Evolutionary conservation across 768 basidiomycete species (phyloP).

Genomic region (Pleurotus giganteus): DNA sequence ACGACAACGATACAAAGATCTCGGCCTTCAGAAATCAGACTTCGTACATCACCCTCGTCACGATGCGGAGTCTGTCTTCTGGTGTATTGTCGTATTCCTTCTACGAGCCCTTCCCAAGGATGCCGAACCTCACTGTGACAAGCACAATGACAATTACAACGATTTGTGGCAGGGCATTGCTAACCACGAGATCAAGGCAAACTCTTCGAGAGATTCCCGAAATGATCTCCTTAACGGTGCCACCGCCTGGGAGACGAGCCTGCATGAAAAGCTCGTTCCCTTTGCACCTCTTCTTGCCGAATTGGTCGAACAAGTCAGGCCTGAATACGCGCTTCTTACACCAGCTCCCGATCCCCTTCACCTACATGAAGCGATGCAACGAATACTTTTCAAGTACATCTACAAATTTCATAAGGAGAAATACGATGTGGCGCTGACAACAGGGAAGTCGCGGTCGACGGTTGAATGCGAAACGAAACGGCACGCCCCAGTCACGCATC

Average conservation of each 20-base stretch:
- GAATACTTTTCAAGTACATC: background rate
- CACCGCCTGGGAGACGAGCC: background rate
- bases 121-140: no score
- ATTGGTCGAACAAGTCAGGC: background rate
- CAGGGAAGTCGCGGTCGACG: background rate
- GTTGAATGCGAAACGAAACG: background rate
- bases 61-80: no score
- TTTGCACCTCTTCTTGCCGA: background rate
- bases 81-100: no score
- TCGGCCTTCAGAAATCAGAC: no score
- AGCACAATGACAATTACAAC: background rate
- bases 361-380: constrained; percentile 11
- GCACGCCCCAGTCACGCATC: background rate
- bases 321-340: constrained; percentile 1
- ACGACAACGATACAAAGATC: no score
- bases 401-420: background rate
- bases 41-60: no score
- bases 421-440: background rate
- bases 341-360: background rate
- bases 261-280: background rate
- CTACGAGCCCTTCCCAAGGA: no score
- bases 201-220: background rate
- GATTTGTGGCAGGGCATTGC: background rate
- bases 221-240: background rate
- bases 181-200: background rate